Evolutionary conservation across 371 early-diverging fungal genomes (phyloP), one percentile per base, ranked within the genome.

Genomic region (Sporodiniella umbellata): DNA sequence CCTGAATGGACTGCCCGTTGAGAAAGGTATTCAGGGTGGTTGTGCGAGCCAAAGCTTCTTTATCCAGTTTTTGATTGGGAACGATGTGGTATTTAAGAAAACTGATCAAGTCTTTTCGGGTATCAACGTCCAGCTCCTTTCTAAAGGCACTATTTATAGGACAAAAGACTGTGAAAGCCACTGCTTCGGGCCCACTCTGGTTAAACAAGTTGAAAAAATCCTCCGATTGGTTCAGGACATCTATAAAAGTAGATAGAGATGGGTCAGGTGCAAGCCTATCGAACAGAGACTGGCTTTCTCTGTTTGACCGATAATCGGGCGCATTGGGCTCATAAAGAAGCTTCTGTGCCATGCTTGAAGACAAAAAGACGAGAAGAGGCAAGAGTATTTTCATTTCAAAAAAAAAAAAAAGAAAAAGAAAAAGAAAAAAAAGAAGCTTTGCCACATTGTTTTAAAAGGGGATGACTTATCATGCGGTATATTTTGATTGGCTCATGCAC

Each of bases 261-360:
- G 64, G 42, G 30, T 76, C 77, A 1, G 66, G 68, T 11, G 77
- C 72, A 18, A 76, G 51, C 52, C 61, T 68, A 51, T 76, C 77
- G 58, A 76, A 72, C 35, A 76, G 53, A 12, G 77, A 68, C 42
- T 72, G 63, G 37, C 44, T 28, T 4, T 23, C 26, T 14, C 22
- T 45, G 8, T 23, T 12, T 8, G 49, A 33, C 48, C 50, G 45
- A 43, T 72, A 72, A 35, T 68, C 69, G 15, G 68, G 68, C 19
- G 64, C 68, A 28, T 62, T 56, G 7, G 68, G 72, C 28, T 72
- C 66, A 53, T 68, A 72, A 19, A 68, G 39, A 18, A 68, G 26
- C 31, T 62, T 47, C 24, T 60, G 53, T 25, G 25, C 44, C 42
- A 54, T 38, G 10, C 30, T 10, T 28, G 30, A 18, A 40, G 21